These are phyloP conservation scores for Parathielavia appendiculata DNA, from an alignment of 495 filamentous ascomycete genomes.

Conservation along the genomic window DNA sequence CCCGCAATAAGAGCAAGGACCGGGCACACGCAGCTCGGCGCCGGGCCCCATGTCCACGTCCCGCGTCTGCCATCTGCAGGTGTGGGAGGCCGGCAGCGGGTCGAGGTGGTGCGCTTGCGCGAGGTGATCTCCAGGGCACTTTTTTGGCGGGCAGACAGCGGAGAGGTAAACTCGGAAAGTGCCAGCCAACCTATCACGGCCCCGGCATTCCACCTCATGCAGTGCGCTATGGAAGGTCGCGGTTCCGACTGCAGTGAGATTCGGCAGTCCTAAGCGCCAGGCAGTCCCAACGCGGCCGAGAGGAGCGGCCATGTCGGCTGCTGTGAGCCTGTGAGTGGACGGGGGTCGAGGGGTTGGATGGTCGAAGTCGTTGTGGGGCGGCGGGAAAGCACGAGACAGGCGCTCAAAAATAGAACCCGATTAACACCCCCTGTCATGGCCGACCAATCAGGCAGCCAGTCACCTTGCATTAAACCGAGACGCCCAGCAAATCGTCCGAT, in stretches of 20 bases:
- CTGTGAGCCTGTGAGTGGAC: slow-evolving; percentile 20
- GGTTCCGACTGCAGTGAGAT: slow-evolving; percentile 25
- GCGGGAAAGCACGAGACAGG: slow-evolving; percentile 16
- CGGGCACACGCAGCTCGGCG: not conserved
- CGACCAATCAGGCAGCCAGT: slow-evolving; percentile 26
- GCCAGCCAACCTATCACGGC: slow-evolving; percentile 9
- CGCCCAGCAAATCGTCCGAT: too few relatives aligned
- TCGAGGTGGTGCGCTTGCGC: not conserved
- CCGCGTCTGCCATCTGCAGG: slow-evolving; percentile 7
- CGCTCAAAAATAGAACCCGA: slow-evolving; percentile 28
- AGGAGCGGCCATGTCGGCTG: slow-evolving; percentile 3
- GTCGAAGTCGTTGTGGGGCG: slow-evolving; percentile 4
- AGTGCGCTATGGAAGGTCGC: slow-evolving; percentile 22
- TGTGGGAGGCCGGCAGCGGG: slow-evolving; percentile 2
- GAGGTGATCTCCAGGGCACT: not conserved
- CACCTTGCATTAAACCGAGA: slow-evolving; percentile 30
- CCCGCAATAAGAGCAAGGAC: not conserved
- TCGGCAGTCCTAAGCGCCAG: slow-evolving; percentile 27
- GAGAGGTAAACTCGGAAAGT: not conserved
- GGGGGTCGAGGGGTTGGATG: slow-evolving; percentile 13
- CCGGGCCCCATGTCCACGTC: slow-evolving; percentile 5
- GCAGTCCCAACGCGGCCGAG: slow-evolving; percentile 8
- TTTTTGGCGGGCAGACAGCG: not conserved
- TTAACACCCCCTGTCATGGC: slow-evolving; percentile 1
- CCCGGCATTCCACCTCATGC: slow-evolving; percentile 9